A percentile compares a stretch with the other conserved stretches of the same genome.
Evolutionary conservation across 352 stramenopile genomes (phyloP).

Genomic region (Globisporangium heterothallicum): DNA sequence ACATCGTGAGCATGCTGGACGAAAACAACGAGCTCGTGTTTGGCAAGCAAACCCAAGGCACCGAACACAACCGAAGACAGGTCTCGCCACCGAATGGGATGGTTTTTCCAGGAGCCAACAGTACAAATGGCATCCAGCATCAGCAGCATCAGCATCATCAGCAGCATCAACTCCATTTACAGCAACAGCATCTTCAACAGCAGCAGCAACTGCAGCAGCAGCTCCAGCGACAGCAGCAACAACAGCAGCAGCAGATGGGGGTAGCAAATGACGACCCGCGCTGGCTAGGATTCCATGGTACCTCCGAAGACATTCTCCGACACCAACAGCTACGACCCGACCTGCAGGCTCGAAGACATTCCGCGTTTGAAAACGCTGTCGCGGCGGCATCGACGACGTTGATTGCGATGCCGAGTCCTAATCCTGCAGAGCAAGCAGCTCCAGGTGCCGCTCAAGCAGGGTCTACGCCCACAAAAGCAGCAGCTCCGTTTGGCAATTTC

Average conservation of each 20-base stretch:
- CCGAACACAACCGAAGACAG: constrained; percentile 2
- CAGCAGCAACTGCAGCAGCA: constrained; percentile 17
- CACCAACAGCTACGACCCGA: constrained; percentile 17
- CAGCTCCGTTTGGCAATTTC: constrained; percentile 8
- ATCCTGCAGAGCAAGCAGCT: neutral
- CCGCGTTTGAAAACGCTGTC: constrained; percentile 24
- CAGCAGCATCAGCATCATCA: constrained; percentile 16
- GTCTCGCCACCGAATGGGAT: constrained; percentile 11
- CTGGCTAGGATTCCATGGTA: constrained; percentile 7
- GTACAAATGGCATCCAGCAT: constrained; percentile 3
- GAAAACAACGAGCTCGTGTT: constrained; percentile 37
- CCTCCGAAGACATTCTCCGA: constrained; percentile 4
- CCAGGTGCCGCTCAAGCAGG: neutral
- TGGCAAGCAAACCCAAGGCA: constrained; percentile 14
- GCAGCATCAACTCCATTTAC: constrained; percentile 11
- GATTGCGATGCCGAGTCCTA: constrained; percentile 25
- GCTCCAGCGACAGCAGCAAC: constrained; percentile 13
- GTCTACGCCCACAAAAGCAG: neutral
- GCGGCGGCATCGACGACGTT: constrained; percentile 34
- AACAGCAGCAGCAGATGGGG: constrained; percentile 17
- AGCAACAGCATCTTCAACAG: constrained; percentile 17
- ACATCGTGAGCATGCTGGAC: constrained; percentile 74
- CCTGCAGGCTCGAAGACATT: constrained; percentile 16
- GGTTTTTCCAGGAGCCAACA: neutral
- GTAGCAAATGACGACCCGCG: constrained; percentile 12